Evolutionary conservation across 1,284 basidiomycete species (phyloP).

Genomic region (Ustilago trichophora): DNA sequence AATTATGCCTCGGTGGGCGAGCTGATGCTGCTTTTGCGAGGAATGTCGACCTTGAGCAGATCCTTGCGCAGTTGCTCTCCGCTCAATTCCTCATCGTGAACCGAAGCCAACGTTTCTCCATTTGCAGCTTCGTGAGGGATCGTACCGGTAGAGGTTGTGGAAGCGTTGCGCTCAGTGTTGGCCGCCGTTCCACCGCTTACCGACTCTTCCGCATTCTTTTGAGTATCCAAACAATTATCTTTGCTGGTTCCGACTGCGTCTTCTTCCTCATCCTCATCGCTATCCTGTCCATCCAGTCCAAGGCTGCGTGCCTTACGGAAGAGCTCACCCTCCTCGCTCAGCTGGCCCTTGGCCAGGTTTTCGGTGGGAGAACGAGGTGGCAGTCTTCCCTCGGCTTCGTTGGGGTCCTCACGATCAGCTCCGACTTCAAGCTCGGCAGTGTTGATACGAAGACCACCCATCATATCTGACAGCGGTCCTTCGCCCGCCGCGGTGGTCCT

Average conservation of each 20-base stretch:
- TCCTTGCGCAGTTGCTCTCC: constrained; percentile 55
- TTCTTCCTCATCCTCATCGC: constrained; percentile 19
- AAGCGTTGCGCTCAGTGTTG: background rate
- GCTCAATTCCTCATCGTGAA: constrained; percentile 23
- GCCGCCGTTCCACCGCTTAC: background rate
- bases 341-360: constrained; percentile 44
- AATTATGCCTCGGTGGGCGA: no score
- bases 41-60: constrained; percentile 36
- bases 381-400: background rate
- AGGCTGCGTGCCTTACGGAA: constrained; percentile 55
- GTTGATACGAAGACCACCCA: constrained; percentile 27
- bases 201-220: background rate
- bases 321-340: constrained; percentile 58
- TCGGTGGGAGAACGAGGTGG: constrained; percentile 29
- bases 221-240: background rate
- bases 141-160: background rate
- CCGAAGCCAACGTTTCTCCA: background rate
- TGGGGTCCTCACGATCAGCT: constrained; percentile 23
- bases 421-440: constrained; percentile 1
- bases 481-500: no score
- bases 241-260: background rate
- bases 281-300: constrained; percentile 15
- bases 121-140: no score
- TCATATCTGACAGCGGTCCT: background rate
- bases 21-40: constrained; percentile 30